phyloP scores from a whole-genome alignment of 495 filamentous ascomycete genomes.

The Ascobolus immersus region DNA sequence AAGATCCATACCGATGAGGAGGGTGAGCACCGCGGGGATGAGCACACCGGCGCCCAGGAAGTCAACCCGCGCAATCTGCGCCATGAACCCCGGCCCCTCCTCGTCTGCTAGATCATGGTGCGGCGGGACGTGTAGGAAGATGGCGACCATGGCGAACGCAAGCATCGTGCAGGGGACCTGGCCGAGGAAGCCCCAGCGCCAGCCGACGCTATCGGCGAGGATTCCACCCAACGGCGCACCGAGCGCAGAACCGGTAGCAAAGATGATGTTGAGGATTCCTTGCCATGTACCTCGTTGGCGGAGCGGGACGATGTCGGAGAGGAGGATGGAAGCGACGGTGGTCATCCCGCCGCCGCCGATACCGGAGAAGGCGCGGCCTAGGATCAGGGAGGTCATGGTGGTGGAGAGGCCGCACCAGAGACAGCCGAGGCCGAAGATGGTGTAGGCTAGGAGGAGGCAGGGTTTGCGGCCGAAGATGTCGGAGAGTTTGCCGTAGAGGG shows the following conservation, averaged over 20 bases:
- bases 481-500: constrained; percentile 48
- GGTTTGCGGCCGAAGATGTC: constrained; percentile 69
- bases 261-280: constrained; percentile 61
- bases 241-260: constrained; percentile 37
- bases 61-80: constrained; percentile 48
- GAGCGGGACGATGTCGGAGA: constrained; percentile 53
- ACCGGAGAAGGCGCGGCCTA: constrained; percentile 27
- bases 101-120: constrained; percentile 21
- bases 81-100: constrained; percentile 15
- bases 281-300: constrained; percentile 61
- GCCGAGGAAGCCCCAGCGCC: constrained; percentile 57
- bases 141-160: constrained; percentile 36
- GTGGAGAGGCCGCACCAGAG: constrained; percentile 45
- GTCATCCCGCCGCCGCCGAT: constrained; percentile 52
- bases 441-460: constrained; percentile 46
- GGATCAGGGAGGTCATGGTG: constrained; percentile 44
- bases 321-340: constrained; percentile 47
- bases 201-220: constrained; percentile 49
- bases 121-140: constrained; percentile 41
- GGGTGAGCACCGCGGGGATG: constrained; percentile 40
- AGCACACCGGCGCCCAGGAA: constrained; percentile 50
- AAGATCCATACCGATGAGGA: constrained; percentile 53
- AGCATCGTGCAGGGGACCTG: constrained; percentile 46
- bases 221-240: constrained; percentile 59
- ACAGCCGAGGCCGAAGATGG: constrained; percentile 48